These are phyloP conservation scores for Mortierella sp. DNA, from an alignment of 371 early-diverging fungal species.

Conservation along the genomic window DNA sequence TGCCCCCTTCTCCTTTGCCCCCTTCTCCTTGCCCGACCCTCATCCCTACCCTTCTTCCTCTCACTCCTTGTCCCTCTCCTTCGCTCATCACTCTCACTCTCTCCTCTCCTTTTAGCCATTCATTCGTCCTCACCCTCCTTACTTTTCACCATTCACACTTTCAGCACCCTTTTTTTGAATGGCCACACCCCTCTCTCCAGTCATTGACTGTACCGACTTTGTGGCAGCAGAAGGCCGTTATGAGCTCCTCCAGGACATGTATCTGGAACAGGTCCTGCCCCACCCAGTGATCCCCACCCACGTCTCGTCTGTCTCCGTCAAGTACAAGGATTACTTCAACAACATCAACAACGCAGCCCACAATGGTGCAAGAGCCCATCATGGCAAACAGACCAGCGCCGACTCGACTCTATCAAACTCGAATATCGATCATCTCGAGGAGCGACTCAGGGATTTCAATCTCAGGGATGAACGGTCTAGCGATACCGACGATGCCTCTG, in stretches of 20 bases:
- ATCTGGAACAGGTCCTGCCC: constrained; percentile 65
- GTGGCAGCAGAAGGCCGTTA: constrained; percentile 71
- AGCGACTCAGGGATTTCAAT: constrained; percentile 57
- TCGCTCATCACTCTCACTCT: neutral
- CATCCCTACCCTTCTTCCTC: neutral
- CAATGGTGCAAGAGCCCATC: constrained; percentile 11
- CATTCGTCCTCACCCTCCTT: neutral
- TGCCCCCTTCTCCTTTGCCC: neutral
- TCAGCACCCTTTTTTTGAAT: constrained; percentile 21
- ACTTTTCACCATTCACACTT: neutral
- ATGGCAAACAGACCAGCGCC: constrained; percentile 48
- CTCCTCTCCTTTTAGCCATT: neutral
- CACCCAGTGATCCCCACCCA: constrained; percentile 66
- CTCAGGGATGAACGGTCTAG: constrained; percentile 48
- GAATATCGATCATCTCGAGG: constrained; percentile 42
- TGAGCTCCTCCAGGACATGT: constrained; percentile 64
- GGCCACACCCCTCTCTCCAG: constrained; percentile 50
- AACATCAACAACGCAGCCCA: constrained; percentile 15
- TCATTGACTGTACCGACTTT: constrained; percentile 59
- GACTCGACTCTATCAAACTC: constrained; percentile 46
- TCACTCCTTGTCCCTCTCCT: neutral
- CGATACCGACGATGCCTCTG: constrained; percentile 20
- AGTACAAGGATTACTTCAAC: constrained; percentile 65
- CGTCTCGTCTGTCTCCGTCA: constrained; percentile 71
- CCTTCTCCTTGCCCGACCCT: neutral